Percentiles rank a stretch among this genome's conserved stretches.
phyloP scores from a whole-genome alignment of 208 protist species.

The Crithidia bombi region DNA sequence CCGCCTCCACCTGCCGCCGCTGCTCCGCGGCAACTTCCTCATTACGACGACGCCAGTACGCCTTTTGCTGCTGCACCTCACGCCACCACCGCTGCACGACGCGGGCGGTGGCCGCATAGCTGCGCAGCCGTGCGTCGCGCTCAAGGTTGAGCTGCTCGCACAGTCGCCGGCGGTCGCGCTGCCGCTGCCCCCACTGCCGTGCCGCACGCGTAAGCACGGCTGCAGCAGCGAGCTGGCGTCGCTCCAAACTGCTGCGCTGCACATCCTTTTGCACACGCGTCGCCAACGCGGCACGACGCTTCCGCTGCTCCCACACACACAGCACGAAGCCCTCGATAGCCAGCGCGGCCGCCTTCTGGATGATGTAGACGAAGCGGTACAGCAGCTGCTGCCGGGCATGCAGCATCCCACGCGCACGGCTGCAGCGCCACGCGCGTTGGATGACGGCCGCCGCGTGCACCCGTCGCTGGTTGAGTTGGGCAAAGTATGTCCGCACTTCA shows the following conservation, averaged over 20 bases:
- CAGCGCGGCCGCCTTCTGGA: constrained; percentile 68
- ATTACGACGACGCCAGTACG: constrained; percentile 62
- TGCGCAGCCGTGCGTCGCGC: constrained; percentile 41
- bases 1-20: constrained; percentile 14
- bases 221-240: constrained; percentile 21
- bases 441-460: constrained; percentile 48
- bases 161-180: constrained; percentile 43
- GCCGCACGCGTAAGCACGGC: constrained; percentile 40
- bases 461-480: constrained; percentile 41
- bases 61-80: constrained; percentile 32
- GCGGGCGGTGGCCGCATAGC: constrained; percentile 38
- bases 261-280: not conserved
- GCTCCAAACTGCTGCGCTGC: constrained; percentile 36
- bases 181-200: constrained; percentile 30
- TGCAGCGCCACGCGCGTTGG: constrained; percentile 70
- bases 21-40: constrained; percentile 40
- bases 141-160: constrained; percentile 40
- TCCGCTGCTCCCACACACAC: constrained; percentile 33
- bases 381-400: constrained; percentile 62
- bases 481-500: constrained; percentile 59
- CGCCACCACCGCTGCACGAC: constrained; percentile 78
- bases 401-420: constrained; percentile 49
- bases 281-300: constrained; percentile 20
- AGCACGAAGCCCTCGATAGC: constrained; percentile 57
- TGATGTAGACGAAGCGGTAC: constrained; percentile 58